Evolutionary conservation across 2,329 filamentous ascomycete genomes (phyloP), one percentile per base, ranked within the genome.

Genomic region (Pyrenochaeta sp.): DNA sequence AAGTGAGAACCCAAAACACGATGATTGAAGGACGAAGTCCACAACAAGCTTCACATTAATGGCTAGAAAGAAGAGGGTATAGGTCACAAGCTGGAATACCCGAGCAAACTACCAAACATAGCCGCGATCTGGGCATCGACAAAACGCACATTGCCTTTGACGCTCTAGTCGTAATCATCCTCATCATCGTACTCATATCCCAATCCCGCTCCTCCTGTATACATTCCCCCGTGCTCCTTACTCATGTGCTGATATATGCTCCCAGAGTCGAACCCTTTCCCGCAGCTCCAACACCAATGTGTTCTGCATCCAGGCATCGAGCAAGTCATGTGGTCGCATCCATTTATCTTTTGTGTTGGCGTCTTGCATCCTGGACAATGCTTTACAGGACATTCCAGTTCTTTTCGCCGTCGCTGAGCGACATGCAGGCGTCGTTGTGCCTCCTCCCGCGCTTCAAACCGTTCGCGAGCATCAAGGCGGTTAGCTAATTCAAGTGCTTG

Each of bases 211-310:
- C 40, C 40, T 17, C 40, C 40, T 10, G 40, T 30, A 31, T 41
- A 41, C 15, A 36, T 14, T 4, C 47, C 47, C 12, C 49, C 56
- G 40, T 58, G 49, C 9, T 33, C 47, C 53, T 52, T 51, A 20
- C 41, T 45, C 60, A 81, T 75, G 51, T 81, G 78, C 1, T 29
- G 10, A 54, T 80, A 81, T 20, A 81, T 77, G 2, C 54, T 41
- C 0, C 39, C 32, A 2, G 45, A 42, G 3, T 55, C 53, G 11
- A 67, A 69, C 14, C 58, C 55, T 52, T 68, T 52, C 0, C 77
- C 75, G 56, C 75, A 81, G 10, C 68, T 64, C 68, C 73, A 80
- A 49, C 77, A 80, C 78, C 78, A 80, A 51, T 79, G 72, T 14
- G 57, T 61, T 2, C 65, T 61, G 56, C 78, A 82, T 0, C 64